Base-by-base conservation (phyloP, 495 filamentous ascomycete species). In the Glonium stellatum region DNA sequence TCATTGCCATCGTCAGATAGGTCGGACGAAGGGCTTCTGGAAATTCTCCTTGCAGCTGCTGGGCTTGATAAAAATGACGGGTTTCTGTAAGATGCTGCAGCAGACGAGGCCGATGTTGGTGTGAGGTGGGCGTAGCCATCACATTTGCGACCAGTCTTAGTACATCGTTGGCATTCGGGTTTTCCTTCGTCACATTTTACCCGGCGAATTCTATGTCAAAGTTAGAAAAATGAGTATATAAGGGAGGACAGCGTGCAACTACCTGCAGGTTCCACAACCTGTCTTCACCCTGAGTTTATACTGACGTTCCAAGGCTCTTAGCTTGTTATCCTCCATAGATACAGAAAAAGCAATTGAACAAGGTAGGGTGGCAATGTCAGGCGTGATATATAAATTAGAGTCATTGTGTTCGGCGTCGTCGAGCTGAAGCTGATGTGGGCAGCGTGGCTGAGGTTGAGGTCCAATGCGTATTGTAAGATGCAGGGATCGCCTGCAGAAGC, bases 161-260 rank as follows among this genome's bases (percentile, higher is more conserved):
- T 65, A 49, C 65, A 68, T 18, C 59, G 58, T 47, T 52, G 34
- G 37, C 65, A 68, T 19, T 59, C 62, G 31, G 65, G 65, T 37
- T 65, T 68, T 13, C 62, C 57, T 54, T 68, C 65, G 54, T 68
- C 65, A 55, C 65, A 68, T 47, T 68, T 68, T 4, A 68, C 62
- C 8, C 65, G 65, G 12, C 65, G 61, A 19, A 61, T 58, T 52
- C 65, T 68, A 41, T 15, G 15, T 5, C 42, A 15, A 5, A 31
- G 55, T 67, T 31, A 62, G 37, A 27, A 1, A 4, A 42, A 36
- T 11, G 18, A 55, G 0, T n/a, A 3, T 55, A 15, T 12, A 8
- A 51, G 48, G 18, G 13, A 10, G 53, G 18, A 36, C 4, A 25
- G 18, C 13, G 31, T 27, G 53, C 8, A 39, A 37, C 5, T 39